Evolutionary conservation across 345 rosid species (phyloP), one percentile per base, ranked within the genome.

Genomic region (Theobroma cacao): DNA sequence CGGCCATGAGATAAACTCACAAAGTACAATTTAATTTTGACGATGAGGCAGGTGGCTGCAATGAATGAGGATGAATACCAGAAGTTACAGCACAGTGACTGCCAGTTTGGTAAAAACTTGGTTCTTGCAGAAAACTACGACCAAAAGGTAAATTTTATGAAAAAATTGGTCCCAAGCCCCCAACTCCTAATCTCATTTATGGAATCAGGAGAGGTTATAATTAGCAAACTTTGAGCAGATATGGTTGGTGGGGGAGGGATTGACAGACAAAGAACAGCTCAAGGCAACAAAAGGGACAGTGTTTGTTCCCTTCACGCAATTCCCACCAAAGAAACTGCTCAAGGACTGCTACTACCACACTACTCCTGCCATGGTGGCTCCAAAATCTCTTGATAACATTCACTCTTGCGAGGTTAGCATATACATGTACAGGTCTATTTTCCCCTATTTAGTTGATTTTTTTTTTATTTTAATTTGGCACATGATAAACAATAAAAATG

Each of bases 221-320:
- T 7, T 41, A 41, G 9, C 1, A 41, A 5, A 11, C 7, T 24
- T 36, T 10, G 15, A 61, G 31, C 74, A 87, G 92, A 67, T 89
- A 74, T 90, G 93, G 96, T 33, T 89, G 56, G 86, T 89, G 33
- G 93, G 92, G 78, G 93, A 87, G 75, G 90, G 78, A 59, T 59
- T 87, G 43, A 82, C 61, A 1, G 86, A 69, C 48, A 79, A 78
- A 60, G 92, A 88, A 66, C 93, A 88, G 40, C 74, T 31, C 5
- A 83, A 76, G 70, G 94, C 92, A 40, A 15, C 77, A 14, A 78
- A 81, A 41, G 88, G 43, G 3, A 63, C 43, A 31, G 1, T 62
- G 31, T 62, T 62, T 5, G 15, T 62, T 31, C 66, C 66, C 1
- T 62, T 31, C 20, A 31, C 40, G 0, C 90, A 85, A 67, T 84